Percentiles rank a stretch among this genome's conserved stretches.
Conservation (phyloP, 1,139 yeast species). For the Debaryomycetaceae sp. region DNA sequence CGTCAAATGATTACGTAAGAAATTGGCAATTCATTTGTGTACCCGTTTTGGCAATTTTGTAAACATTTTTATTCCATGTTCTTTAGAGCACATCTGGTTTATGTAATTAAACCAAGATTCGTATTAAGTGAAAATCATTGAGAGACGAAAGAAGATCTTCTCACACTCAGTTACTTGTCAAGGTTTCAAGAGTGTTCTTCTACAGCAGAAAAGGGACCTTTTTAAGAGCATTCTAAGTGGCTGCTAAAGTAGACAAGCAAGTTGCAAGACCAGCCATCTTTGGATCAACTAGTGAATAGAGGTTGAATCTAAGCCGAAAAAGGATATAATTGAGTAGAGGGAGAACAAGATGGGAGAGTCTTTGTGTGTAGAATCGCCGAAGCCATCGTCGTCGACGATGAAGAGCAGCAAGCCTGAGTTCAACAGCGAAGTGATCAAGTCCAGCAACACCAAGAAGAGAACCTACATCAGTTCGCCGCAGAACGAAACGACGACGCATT, state of each 20-base stretch:
- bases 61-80: constrained; percentile 6
- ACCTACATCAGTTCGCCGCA: constrained; percentile 5
- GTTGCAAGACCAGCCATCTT: background rate
- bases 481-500: constrained; percentile 1
- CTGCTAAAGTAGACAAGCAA: background rate
- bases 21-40: constrained; percentile 5
- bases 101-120: constrained; percentile 1
- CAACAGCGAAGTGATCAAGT: constrained; percentile 3
- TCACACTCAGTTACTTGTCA: too few species aligned
- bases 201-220: background rate
- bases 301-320: background rate
- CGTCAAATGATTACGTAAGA: constrained; percentile 1
- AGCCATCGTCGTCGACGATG: constrained; percentile 4
- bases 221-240: background rate
- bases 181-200: too few species aligned
- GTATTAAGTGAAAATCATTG: constrained; percentile 1
- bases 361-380: constrained; percentile 8
- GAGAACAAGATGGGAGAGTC: constrained; percentile 6
- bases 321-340: background rate
- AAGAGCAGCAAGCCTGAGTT: constrained; percentile 1
- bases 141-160: too few species aligned
- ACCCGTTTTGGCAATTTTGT: constrained; percentile 8
- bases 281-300: background rate
- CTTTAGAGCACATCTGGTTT: constrained; percentile 1
- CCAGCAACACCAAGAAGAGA: constrained; percentile 5